phyloP scores from a whole-genome alignment of 2,329 filamentous ascomycete species.

The Colletotrichum sp. region DNA sequence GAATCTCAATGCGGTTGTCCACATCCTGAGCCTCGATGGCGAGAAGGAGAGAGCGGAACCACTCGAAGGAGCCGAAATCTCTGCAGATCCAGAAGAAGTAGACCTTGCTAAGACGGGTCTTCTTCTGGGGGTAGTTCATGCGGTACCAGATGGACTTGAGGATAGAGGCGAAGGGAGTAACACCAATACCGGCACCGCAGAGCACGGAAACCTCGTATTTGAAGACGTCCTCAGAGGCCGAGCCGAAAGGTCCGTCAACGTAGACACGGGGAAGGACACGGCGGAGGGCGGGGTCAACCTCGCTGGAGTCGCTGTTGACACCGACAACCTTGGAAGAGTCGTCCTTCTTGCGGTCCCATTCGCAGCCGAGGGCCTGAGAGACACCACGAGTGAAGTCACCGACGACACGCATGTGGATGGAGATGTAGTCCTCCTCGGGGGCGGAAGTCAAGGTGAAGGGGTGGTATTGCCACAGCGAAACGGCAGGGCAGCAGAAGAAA shows the following conservation, averaged over 20 bases:
- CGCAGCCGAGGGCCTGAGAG: conserved; percentile 75
- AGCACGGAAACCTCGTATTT: conserved; percentile 83
- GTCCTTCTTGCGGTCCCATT: conserved; percentile 65
- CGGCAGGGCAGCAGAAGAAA: conserved; percentile 84
- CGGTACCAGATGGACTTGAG: conserved; percentile 94
- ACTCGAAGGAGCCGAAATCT: conserved; percentile 88
- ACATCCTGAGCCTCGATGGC: conserved; percentile 88
- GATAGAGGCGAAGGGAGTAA: conserved; percentile 86
- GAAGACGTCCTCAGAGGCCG: conserved; percentile 87
- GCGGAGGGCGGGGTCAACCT: conserved; percentile 73
- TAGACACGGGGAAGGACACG: conserved; percentile 81
- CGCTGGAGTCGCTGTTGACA: conserved; percentile 62
- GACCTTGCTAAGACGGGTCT: conserved; percentile 81
- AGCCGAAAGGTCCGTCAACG: conserved; percentile 85
- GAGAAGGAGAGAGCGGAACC: conserved; percentile 83
- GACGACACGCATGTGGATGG: conserved; percentile 82
- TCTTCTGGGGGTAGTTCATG: conserved; percentile 85
- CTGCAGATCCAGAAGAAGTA: conserved; percentile 95
- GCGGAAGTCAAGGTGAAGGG: conserved; percentile 87
- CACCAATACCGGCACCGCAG: conserved; percentile 83
- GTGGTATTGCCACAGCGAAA: conserved; percentile 89
- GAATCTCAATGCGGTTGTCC: conserved; percentile 85
- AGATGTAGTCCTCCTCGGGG: conserved; percentile 89
- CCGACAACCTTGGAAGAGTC: conserved; percentile 72
- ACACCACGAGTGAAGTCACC: conserved; percentile 80